Base-by-base conservation (phyloP, 2,329 filamentous ascomycete genomes). In the Sphaerulina populicola region DNA sequence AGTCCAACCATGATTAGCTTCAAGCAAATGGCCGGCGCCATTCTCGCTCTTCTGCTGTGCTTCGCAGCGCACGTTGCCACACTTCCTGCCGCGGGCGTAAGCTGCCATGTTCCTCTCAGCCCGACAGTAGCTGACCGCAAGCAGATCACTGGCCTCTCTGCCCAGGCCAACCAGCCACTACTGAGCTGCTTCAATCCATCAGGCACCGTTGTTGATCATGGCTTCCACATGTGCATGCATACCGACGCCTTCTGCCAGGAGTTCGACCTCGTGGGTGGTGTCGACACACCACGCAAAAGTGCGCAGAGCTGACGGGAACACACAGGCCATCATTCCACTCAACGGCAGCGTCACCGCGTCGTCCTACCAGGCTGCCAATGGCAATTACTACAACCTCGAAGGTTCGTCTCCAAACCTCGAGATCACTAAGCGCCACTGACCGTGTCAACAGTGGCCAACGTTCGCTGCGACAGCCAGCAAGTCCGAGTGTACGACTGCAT, bases 11-110 rank as follows among this genome's bases (percentile, higher is more conserved):
- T 44, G 41, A 21, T 29, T 29, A 39, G 15, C 41, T 12, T 41
- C 41, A 40, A 39, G 48, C 42, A 50, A 27, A 44, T 27, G 11
- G 23, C 27, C 35, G 35, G 33, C 35, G 41, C 23, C 27, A 41
- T 31, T 10, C 36, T 50, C 33, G 42, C 42, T 14, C 30, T 41
- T 14, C 27, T 33, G 35, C 14, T 50, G 21, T n/a, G 14, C 27
- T 38, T 49, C 30, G 2, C 42, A 3, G 6, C 35, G 41, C 6
- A 21, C 8, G 48, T 44, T 27, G 27, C 41, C 6, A 35, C 23
- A 6, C 36, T 50, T 7, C 46, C 46, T 12, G 10, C 38, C 18
- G 30, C 29, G 41, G 44, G 30, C 12, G 48, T 40, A 30, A 21
- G 48, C 15, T 37, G 12, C n/a, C 2, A 4, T 39, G 35, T 36